phyloP scores from a whole-genome alignment of 805 yeast genomes.

The Candida pini region DNA sequence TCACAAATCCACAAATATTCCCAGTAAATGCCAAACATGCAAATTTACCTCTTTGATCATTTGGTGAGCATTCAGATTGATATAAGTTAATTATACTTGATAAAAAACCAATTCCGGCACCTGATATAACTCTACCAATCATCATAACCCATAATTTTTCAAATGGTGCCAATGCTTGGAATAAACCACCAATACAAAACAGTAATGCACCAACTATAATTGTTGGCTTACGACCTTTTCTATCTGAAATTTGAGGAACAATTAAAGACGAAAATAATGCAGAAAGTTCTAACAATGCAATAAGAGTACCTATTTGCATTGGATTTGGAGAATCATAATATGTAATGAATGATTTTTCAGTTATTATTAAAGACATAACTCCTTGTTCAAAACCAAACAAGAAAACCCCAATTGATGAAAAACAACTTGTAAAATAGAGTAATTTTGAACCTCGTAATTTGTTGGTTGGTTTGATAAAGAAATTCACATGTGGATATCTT shows the following conservation, averaged over 20 bases:
- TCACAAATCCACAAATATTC: slow-evolving; percentile 72
- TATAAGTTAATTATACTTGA: slow-evolving; percentile 84
- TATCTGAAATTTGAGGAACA: slow-evolving; percentile 73
- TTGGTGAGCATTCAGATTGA: slow-evolving; percentile 85
- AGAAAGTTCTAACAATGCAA: slow-evolving; percentile 79
- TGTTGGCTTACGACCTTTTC: slow-evolving; percentile 70
- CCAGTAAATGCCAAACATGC: slow-evolving; percentile 90
- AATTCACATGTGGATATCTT: slow-evolving; percentile 17
- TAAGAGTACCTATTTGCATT: slow-evolving; percentile 73
- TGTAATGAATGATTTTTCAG: slow-evolving; percentile 58
- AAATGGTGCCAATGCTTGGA: slow-evolving; percentile 55
- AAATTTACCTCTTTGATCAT: slow-evolving; percentile 75
- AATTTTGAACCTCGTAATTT: slow-evolving; percentile 19
- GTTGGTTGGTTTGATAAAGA: slow-evolving; percentile 11
- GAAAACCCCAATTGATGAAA: slow-evolving; percentile 32
- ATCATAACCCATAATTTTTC: slow-evolving; percentile 45
- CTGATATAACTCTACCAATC: slow-evolving; percentile 72
- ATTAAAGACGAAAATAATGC: slow-evolving; percentile 69
- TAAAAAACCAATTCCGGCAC: slow-evolving; percentile 82
- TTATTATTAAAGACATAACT: slow-evolving; percentile 79
- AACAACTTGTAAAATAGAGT: slow-evolving; percentile 22
- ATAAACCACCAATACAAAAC: slow-evolving; percentile 68
- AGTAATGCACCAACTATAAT: slow-evolving; percentile 70
- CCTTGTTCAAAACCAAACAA: slow-evolving; percentile 68
- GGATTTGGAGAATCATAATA: slow-evolving; percentile 70